Conservation (phyloP, 768 basidiomycete species). For the Suillus ampliporus region DNA sequence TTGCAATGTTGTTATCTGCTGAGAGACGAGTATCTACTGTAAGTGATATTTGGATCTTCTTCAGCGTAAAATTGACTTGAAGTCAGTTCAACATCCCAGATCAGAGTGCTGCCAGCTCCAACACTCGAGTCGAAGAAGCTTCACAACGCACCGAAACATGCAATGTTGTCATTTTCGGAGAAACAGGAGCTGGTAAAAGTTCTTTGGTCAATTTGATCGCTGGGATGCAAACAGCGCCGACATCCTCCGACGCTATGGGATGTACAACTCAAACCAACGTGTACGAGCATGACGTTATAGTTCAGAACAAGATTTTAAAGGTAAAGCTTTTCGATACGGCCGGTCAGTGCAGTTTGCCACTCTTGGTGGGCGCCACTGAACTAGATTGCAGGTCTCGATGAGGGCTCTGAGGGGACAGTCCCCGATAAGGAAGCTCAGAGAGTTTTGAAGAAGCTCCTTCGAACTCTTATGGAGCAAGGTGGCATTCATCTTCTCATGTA, state of each 20-base stretch:
- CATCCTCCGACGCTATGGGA: constrained; percentile 26
- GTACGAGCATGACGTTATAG: not conserved
- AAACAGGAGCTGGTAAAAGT: constrained; percentile 39
- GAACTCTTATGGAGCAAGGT: constrained; percentile 9
- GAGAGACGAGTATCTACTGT: not conserved
- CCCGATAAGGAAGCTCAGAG: constrained; percentile 13
- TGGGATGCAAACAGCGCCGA: constrained; percentile 36
- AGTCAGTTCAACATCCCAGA: not conserved
- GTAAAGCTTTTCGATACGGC: constrained; percentile 18
- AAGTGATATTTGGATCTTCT: not conserved
- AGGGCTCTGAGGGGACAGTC: constrained; percentile 7
- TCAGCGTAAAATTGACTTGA: not conserved
- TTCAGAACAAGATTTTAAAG: constrained; percentile 15
- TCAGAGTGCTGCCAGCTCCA: not conserved
- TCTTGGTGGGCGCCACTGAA: constrained; percentile 23
- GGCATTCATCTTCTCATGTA: constrained; percentile 27
- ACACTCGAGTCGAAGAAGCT: not conserved
- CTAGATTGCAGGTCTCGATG: constrained; percentile 22
- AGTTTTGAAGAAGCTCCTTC: constrained; percentile 16
- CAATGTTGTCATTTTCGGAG: constrained; percentile 39
- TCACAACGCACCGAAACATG: not conserved
- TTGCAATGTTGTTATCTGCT: not conserved
- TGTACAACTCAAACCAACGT: constrained; percentile 18
- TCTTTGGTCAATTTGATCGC: constrained; percentile 39
- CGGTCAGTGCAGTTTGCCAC: not conserved